These are phyloP conservation scores for Tuber borchii DNA, from an alignment of 495 filamentous ascomycete species.

Conservation along the genomic window DNA sequence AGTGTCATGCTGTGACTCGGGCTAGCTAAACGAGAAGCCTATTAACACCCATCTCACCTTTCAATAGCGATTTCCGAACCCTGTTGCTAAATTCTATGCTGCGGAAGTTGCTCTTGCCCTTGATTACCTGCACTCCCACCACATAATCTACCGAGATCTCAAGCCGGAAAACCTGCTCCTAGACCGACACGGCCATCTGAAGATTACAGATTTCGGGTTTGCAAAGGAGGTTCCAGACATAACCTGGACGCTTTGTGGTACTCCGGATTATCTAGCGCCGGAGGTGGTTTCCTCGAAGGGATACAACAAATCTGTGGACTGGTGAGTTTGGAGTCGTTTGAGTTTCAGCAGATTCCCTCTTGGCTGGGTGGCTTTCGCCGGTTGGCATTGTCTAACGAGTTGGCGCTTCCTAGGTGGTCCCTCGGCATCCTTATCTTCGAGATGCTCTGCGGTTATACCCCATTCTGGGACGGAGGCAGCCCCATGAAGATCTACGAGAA, in stretches of 20 bases:
- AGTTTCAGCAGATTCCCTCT: slow-evolving; percentile 5
- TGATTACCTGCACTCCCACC: slow-evolving; percentile 87
- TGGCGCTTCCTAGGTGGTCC: slow-evolving; percentile 70
- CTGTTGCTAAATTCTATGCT: slow-evolving; percentile 97
- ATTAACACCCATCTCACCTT: not conserved
- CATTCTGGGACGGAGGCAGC: slow-evolving; percentile 95
- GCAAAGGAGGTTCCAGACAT: slow-evolving; percentile 98
- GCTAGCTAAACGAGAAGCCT: not conserved
- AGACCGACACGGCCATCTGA: slow-evolving; percentile 92
- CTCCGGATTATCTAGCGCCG: slow-evolving; percentile 95
- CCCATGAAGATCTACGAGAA: slow-evolving; percentile 99
- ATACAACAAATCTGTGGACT: slow-evolving; percentile 98
- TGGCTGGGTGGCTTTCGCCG: slow-evolving; percentile 10
- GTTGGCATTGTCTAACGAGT: slow-evolving; percentile 9
- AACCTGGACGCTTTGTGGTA: slow-evolving; percentile 97
- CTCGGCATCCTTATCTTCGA: slow-evolving; percentile 97
- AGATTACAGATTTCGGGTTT: slow-evolving; percentile 98
- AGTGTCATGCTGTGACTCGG: slow-evolving; percentile 39
- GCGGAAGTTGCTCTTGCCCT: slow-evolving; percentile 92
- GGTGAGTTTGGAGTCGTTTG: slow-evolving; percentile 54
- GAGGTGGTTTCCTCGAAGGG: slow-evolving; percentile 96
- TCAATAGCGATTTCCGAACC: slow-evolving; percentile 90
- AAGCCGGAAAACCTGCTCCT: slow-evolving; percentile 95
- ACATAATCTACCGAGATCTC: slow-evolving; percentile 95
- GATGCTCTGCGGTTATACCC: slow-evolving; percentile 98